Evolutionary conservation across 768 basidiomycete species (phyloP).

Genomic region (Suillus placidus): DNA sequence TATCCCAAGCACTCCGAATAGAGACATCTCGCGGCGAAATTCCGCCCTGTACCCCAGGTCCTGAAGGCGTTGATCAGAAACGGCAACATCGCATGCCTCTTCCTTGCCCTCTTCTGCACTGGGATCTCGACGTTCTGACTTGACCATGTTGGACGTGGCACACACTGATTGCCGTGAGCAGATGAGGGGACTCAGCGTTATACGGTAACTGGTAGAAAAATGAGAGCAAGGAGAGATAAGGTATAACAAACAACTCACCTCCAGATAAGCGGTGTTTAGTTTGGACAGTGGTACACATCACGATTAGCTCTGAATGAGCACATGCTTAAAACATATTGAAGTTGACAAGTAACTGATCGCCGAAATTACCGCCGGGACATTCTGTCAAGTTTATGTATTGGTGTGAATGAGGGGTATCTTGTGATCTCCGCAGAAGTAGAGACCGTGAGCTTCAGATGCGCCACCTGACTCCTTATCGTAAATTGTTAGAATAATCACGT

Average conservation of each 20-base stretch:
- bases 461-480: constrained; percentile 6
- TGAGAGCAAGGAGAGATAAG: not conserved
- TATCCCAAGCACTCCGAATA: constrained; percentile 60
- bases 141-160: not conserved
- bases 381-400: not conserved
- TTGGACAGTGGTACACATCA: not conserved
- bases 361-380: not conserved
- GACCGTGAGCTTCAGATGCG: not conserved
- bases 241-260: not conserved
- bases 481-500: not conserved
- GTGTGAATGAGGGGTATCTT: not conserved
- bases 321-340: not conserved
- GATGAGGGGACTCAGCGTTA: not conserved
- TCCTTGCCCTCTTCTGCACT: not conserved
- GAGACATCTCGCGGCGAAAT: constrained; percentile 59
- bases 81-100: not conserved
- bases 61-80: constrained; percentile 45
- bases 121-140: not conserved
- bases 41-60: constrained; percentile 59
- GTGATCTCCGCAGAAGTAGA: not conserved
- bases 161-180: not conserved
- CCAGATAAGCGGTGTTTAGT: not conserved
- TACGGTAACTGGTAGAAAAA: not conserved
- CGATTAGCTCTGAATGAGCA: not conserved
- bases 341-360: not conserved